phyloP scores from a whole-genome alignment of 2,329 filamentous ascomycete genomes.

The Domatiomyces globalis region DNA sequence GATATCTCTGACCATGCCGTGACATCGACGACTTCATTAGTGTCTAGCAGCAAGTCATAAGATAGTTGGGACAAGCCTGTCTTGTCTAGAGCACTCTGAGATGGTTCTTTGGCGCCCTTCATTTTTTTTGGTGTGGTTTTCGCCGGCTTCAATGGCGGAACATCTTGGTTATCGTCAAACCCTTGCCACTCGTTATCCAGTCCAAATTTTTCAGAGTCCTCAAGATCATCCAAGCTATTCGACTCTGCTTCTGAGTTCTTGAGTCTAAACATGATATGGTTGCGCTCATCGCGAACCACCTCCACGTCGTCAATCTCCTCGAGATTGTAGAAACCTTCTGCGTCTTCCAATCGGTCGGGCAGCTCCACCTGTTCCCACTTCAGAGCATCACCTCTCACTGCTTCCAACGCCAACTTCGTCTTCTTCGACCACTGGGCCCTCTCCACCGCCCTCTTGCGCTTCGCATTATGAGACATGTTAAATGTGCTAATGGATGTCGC shows the following conservation, averaged over 20 bases:
- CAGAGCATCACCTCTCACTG: conserved; percentile 36
- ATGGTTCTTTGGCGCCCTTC: background rate
- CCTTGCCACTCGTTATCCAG: conserved; percentile 43
- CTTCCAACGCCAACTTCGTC: conserved; percentile 4
- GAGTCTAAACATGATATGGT: conserved; percentile 50
- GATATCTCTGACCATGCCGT: conserved; percentile 65
- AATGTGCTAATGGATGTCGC: background rate
- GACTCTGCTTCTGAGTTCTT: conserved; percentile 20
- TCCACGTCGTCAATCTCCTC: conserved; percentile 89
- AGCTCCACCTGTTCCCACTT: conserved; percentile 51
- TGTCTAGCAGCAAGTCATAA: conserved; percentile 31
- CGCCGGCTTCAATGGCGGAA: background rate
- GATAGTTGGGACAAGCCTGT: conserved; percentile 13
- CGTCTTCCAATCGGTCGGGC: conserved; percentile 69
- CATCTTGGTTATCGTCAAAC: conserved; percentile 41
- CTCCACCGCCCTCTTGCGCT: background rate
- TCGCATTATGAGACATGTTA: background rate
- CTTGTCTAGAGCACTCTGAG: background rate
- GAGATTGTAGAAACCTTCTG: conserved; percentile 83
- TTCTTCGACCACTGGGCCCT: background rate
- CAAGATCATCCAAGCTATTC: conserved; percentile 19
- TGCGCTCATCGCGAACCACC: conserved; percentile 49
- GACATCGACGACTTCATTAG: conserved; percentile 48
- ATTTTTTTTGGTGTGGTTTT: conserved; percentile 15
- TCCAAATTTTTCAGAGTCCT: conserved; percentile 27